Base-by-base conservation (phyloP, 208 protist genomes). In the Acanthamoeba royreba region DNA sequence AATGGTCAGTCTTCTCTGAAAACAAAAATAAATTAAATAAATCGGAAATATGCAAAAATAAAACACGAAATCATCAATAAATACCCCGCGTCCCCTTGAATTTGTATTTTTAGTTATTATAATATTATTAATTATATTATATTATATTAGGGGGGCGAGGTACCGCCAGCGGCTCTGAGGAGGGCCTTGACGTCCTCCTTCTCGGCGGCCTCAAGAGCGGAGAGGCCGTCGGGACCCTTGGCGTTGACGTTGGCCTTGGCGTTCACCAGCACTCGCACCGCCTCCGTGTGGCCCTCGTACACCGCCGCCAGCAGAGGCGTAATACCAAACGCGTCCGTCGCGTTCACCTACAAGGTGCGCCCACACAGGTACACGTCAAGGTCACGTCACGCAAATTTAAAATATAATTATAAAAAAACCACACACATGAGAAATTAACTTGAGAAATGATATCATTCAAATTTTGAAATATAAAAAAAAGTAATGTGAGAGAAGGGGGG, bases 301-400 rank as follows among this genome's bases (percentile, higher is more conserved):
- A 92, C 79, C 19, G 94, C 92, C 40, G 92, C 92, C 5, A 96
- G 88, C 7, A 96, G 47, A 72, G 94, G 94, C 15, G 94, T 96
- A 61, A 96, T 96, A 43, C 94, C 94, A 86, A 94, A 94, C 3
- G 77, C 52, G 63, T 96, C 94, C 35, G 19, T 13, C 17, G 28
- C 22, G 35, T 96, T 87, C 46, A 92, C 88, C 88, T 92, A 45
- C 3, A 4, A 79, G 15, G 49, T 7, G 31, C 15, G 28, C 15
- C 4, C 49, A 9, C 4, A 69, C 33, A 5, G 35, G 11, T 42
- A 8, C 22, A 13, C 22, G 33, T n/a, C 33, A 74, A 74, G 11
- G 11, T 40, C n/a, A n/a, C n/a, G n/a, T n/a, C n/a, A 25, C 63
- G 28, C 17, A 40, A 28, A 8, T 47, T 81, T 19, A 8, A 81